Base-by-base conservation (phyloP, 2,329 filamentous ascomycete species). In the Alternaria dauci region DNA sequence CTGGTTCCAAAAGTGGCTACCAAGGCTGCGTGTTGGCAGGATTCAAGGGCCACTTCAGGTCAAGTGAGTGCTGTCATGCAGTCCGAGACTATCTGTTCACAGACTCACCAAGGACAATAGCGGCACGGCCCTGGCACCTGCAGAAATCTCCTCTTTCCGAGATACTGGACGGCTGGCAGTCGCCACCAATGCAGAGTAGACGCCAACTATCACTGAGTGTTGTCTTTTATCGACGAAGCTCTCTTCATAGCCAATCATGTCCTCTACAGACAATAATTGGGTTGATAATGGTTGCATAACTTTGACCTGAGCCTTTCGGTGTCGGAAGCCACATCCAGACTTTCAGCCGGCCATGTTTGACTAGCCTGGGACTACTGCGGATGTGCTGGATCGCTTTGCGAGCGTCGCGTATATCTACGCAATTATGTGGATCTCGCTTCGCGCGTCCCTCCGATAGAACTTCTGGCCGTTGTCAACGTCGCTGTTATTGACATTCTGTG, bases 121-220 rank as follows among this genome's bases (percentile, higher is more conserved):
- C 64, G 59, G 65, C 58, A 65, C 23, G 55, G 59, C 38, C 65
- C 68, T 56, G 51, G 63, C 55, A 59, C 55, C 47, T 69, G 59
- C 67, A 69, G 56, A 44, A 55, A 59, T 46, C 50, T 55, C 51
- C 60, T 58, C 55, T 65, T 65, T 68, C 66, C 65, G 55, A 61
- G 47, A 53, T 59, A 59, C 56, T 62, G 65, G 59, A 62, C 56
- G 58, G 62, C 48, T 67, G 43, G 41, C 39, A 58, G 61, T 55
- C 57, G 59, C 60, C 69, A 65, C 71, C 72, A 71, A 72, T 69
- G 69, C 68, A 65, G 36, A 62, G 38, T 55, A 48, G 36, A 51
- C 60, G 61, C 58, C 48, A 64, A 52, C 41, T 58, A 50, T 58
- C 48, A 66, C 57, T 57, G 48, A 62, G 30, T 39, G 25, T 44